Percentiles rank a stretch among this genome's conserved stretches.
Evolutionary conservation across 805 yeast species (phyloP).

Genomic region (Monosporozyma solicola): DNA sequence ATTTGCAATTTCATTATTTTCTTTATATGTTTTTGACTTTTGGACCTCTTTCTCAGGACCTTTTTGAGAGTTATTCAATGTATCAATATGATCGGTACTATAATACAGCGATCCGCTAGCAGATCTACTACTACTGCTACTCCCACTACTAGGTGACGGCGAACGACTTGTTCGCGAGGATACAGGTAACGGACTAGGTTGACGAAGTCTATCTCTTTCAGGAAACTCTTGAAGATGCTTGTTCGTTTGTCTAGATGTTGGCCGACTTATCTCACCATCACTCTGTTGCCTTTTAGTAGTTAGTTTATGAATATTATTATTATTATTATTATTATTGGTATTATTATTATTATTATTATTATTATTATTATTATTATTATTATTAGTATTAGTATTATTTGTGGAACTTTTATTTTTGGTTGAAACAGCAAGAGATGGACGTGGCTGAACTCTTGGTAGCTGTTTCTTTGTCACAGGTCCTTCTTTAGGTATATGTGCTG

Average conservation of each 20-base stretch:
- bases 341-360: background rate
- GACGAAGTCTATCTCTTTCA: background rate
- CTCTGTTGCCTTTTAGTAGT: background rate
- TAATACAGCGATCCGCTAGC: background rate
- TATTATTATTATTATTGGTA: background rate
- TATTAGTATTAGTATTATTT: background rate
- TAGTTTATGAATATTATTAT: background rate
- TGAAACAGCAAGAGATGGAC: background rate
- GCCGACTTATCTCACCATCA: background rate
- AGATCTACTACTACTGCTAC: background rate
- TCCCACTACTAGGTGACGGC: background rate
- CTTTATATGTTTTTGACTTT: background rate
- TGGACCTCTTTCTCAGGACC: background rate
- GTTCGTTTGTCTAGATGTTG: background rate
- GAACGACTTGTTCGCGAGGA: background rate
- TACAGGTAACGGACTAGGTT: background rate
- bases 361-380: background rate
- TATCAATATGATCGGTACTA: background rate
- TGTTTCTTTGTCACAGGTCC: background rate
- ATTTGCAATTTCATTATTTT: constrained; percentile 1
- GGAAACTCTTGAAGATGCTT: background rate
- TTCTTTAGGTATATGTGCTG: background rate
- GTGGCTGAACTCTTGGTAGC: background rate
- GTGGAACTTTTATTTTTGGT: background rate
- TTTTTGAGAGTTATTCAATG: background rate